phyloP scores from a whole-genome alignment of 305 asterid species.

The Nicotiana rustica region DNA sequence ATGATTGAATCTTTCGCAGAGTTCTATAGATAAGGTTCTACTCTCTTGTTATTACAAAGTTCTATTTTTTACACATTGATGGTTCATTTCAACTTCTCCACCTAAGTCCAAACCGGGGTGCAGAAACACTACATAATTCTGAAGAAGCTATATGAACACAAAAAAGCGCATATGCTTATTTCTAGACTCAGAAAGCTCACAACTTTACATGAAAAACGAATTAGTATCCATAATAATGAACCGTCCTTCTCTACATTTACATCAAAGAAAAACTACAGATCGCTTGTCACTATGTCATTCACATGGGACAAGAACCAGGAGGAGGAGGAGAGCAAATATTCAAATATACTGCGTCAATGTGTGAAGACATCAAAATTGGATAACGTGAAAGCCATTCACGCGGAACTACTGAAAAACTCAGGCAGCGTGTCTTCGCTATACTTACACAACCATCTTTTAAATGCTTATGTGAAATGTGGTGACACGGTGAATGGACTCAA shows the following conservation, averaged over 20 bases:
- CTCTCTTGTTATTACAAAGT: neutral
- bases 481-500: slow-evolving; percentile 49
- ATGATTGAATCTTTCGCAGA: neutral
- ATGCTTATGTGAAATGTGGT: slow-evolving; percentile 62
- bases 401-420: slow-evolving; percentile 52
- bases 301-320: slow-evolving; percentile 34
- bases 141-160: neutral
- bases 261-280: slow-evolving; percentile 27
- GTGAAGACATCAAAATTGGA: slow-evolving; percentile 43
- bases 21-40: neutral
- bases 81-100: neutral
- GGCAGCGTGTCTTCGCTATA: slow-evolving; percentile 44
- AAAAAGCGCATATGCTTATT: slow-evolving; percentile 42
- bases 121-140: neutral
- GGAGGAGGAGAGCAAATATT: slow-evolving; percentile 43
- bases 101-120: too few species aligned
- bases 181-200: slow-evolving; percentile 49
- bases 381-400: slow-evolving; percentile 52
- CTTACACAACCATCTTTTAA: slow-evolving; percentile 60
- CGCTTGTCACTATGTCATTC: neutral
- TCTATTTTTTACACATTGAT: neutral
- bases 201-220: neutral
- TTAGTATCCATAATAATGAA: neutral
- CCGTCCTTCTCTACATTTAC: neutral
- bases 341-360: slow-evolving; percentile 53